A percentile compares a stretch with the other conserved stretches of the same genome.
Conservation (phyloP, 805 yeast genomes). For the Priceomyces melissophilus region DNA sequence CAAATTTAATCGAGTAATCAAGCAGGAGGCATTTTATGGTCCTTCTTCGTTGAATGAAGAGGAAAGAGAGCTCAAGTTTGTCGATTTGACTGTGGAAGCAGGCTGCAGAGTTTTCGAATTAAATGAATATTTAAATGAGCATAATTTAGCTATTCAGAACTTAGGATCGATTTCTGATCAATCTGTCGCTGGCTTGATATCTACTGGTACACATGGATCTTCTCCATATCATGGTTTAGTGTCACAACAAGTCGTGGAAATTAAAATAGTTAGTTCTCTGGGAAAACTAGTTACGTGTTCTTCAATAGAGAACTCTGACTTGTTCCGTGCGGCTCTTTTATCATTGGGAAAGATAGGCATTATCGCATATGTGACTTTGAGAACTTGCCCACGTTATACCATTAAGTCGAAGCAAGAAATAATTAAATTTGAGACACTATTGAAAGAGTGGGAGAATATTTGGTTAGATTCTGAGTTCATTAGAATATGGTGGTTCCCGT, state of each 20-base stretch:
- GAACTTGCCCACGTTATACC: constrained; percentile 81
- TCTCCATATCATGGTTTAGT: constrained; percentile 90
- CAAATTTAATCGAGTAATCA: constrained; percentile 56
- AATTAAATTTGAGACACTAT: constrained; percentile 68
- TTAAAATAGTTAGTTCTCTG: constrained; percentile 69
- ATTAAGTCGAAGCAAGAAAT: constrained; percentile 80
- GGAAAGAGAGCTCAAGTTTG: constrained; percentile 51
- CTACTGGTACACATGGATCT: constrained; percentile 97
- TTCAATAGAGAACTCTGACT: constrained; percentile 54
- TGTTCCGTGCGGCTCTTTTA: constrained; percentile 78
- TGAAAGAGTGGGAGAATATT: constrained; percentile 68
- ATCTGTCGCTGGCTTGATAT: constrained; percentile 90
- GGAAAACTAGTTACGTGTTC: constrained; percentile 73
- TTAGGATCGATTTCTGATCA: constrained; percentile 93
- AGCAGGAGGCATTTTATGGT: constrained; percentile 45
- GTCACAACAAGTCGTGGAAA: constrained; percentile 78
- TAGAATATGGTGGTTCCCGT: constrained; percentile 98
- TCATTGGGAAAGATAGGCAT: constrained; percentile 92
- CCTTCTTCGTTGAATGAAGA: constrained; percentile 15
- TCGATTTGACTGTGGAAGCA: constrained; percentile 93
- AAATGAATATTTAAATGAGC: constrained; percentile 58
- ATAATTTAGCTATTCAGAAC: constrained; percentile 80
- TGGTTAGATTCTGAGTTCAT: constrained; percentile 92
- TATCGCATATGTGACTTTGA: constrained; percentile 77
- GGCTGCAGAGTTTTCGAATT: constrained; percentile 78